Conservation (phyloP, 1,284 basidiomycete species). For the Ceratobasidium sp. region DNA sequence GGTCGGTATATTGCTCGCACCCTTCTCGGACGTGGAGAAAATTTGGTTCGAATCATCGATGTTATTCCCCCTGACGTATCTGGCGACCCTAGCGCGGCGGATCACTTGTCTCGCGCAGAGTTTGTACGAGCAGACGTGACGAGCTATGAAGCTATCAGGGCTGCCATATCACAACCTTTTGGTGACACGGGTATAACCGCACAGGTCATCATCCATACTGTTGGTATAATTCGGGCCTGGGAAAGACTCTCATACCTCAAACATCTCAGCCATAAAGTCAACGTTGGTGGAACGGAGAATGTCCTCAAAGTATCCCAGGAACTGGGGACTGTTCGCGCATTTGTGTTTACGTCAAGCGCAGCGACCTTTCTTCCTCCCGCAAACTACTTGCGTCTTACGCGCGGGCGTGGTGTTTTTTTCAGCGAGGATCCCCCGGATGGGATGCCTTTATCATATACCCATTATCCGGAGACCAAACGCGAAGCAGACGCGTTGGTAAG, state of each 20-base stretch:
- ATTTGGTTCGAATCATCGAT: constrained; percentile 30
- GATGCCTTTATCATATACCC: neutral
- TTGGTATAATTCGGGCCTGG: constrained; percentile 19
- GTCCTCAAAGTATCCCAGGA: constrained; percentile 31
- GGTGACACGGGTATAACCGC: constrained; percentile 19
- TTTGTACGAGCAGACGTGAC: constrained; percentile 33
- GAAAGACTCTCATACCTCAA: constrained; percentile 35
- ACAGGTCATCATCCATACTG: constrained; percentile 30
- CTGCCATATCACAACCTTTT: constrained; percentile 23
- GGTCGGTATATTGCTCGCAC: constrained; percentile 16
- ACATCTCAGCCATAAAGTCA: constrained; percentile 31
- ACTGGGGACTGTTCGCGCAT: constrained; percentile 12
- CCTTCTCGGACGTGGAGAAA: constrained; percentile 32
- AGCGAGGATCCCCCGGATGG: neutral
- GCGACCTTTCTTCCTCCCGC: constrained; percentile 19
- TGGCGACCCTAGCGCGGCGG: neutral
- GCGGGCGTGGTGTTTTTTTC: neutral
- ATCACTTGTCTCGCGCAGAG: constrained; percentile 22
- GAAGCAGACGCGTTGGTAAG: constrained; percentile 30
- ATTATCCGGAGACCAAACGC: constrained; percentile 22
- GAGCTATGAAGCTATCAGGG: constrained; percentile 18
- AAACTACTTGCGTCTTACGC: constrained; percentile 20
- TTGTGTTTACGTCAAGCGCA: constrained; percentile 29
- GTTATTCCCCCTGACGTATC: constrained; percentile 4
- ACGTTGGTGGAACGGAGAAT: constrained; percentile 27